These are phyloP conservation scores for Oidiodendron maius DNA, from an alignment of 495 filamentous ascomycete genomes.

Conservation along the genomic window DNA sequence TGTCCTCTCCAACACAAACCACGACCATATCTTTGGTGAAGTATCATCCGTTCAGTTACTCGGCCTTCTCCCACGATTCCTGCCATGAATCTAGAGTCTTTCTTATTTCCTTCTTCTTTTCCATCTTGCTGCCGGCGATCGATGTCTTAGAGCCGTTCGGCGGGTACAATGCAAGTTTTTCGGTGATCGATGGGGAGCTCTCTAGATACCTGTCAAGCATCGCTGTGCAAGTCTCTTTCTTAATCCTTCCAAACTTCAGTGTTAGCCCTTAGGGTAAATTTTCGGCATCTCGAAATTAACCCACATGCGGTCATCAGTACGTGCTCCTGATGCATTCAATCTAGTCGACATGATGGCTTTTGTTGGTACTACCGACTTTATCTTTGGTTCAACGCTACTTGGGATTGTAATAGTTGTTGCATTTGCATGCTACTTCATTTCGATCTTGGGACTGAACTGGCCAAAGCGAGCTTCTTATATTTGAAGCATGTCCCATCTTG, in stretches of 20 bases:
- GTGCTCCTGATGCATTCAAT: not conserved
- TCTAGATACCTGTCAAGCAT: slow-evolving; percentile 2
- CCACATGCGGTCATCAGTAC: not conserved
- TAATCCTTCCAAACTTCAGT: not conserved
- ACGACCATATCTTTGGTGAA: too few species aligned
- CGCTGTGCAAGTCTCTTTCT: not conserved
- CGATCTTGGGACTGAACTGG: not conserved
- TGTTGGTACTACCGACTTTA: too few species aligned
- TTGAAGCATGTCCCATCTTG: not conserved
- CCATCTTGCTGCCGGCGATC: not conserved
- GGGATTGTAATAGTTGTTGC: not conserved
- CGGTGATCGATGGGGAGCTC: not conserved
- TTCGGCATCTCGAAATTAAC: not conserved
- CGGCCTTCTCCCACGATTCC: too few species aligned
- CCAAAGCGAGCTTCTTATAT: not conserved
- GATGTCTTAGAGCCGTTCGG: not conserved
- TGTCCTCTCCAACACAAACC: too few species aligned
- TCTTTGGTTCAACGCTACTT: not conserved
- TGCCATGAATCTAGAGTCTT: not conserved
- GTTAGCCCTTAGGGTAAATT: not conserved
- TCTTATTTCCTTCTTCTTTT: not conserved
- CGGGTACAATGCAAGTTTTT: not conserved
- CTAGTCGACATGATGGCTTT: slow-evolving; percentile 6
- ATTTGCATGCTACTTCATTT: not conserved
- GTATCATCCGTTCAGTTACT: too few species aligned